A percentile compares a stretch with the other conserved stretches of the same genome.
These are phyloP conservation scores for Paralagenidium karlingii DNA, from an alignment of 352 stramenopile species.

Conservation along the genomic window DNA sequence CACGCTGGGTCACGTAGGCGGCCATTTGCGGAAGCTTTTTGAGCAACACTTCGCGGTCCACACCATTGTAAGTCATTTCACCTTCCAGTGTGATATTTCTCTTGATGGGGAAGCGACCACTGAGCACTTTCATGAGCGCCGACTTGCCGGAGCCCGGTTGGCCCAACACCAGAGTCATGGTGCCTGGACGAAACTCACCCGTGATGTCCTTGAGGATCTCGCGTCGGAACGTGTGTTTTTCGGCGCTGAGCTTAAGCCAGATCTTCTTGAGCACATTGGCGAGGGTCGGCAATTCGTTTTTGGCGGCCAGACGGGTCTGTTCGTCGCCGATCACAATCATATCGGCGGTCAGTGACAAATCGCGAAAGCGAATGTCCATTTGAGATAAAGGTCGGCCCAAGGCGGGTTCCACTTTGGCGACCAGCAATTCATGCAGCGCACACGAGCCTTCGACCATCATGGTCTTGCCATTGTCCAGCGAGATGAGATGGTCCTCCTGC, in stretches of 20 bases:
- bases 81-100: conserved; percentile 24
- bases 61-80: conserved; percentile 32
- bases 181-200: conserved; percentile 26
- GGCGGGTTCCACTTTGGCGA: conserved; percentile 19
- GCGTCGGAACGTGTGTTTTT: conserved; percentile 26
- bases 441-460: neutral
- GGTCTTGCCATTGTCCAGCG: too few relatives aligned
- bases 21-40: conserved; percentile 23
- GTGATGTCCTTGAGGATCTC: conserved; percentile 31
- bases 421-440: neutral
- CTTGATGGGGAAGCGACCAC: conserved; percentile 30
- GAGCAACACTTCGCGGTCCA: conserved; percentile 12
- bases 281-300: conserved; percentile 20
- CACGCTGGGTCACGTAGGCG: conserved; percentile 28
- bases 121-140: conserved; percentile 32
- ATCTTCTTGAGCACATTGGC: conserved; percentile 13
- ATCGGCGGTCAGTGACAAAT: conserved; percentile 20
- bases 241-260: conserved; percentile 12
- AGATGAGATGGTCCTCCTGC: too few relatives aligned
- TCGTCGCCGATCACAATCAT: conserved; percentile 8
- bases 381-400: conserved; percentile 15
- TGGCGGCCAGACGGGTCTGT: conserved; percentile 7
- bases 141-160: conserved; percentile 24
- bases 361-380: conserved; percentile 19
- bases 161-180: conserved; percentile 36